phyloP scores from a whole-genome alignment of 768 basidiomycete species.

The Suillus cothurnatus region DNA sequence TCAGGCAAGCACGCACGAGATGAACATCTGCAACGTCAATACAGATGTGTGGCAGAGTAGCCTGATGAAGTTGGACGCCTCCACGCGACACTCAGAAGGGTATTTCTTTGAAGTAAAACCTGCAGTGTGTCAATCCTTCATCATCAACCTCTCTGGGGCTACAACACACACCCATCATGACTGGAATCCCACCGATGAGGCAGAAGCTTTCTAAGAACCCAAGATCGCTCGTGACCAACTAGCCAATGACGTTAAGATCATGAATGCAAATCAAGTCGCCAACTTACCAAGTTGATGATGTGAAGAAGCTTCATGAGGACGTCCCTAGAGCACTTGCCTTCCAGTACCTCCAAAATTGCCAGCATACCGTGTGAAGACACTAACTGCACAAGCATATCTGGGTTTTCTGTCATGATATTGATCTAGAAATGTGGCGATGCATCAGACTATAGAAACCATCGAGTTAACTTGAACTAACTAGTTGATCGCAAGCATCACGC shows the following conservation, averaged over 20 bases:
- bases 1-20: slow-evolving; percentile 68
- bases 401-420: slow-evolving; percentile 71
- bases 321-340: slow-evolving; percentile 83
- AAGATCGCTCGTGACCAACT: slow-evolving; percentile 74
- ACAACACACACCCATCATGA: slow-evolving; percentile 76
- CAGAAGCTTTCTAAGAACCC: slow-evolving; percentile 95
- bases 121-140: slow-evolving; percentile 28
- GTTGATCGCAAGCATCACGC: slow-evolving; percentile 82
- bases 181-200: slow-evolving; percentile 91
- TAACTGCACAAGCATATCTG: slow-evolving; percentile 86
- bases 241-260: slow-evolving; percentile 3
- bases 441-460: background rate
- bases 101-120: slow-evolving; percentile 95
- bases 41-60: slow-evolving; percentile 91
- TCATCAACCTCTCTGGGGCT: background rate
- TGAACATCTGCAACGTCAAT: slow-evolving; percentile 97
- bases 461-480: slow-evolving; percentile 51
- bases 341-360: slow-evolving; percentile 90
- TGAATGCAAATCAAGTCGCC: background rate
- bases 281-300: slow-evolving; percentile 82
- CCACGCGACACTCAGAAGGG: slow-evolving; percentile 89
- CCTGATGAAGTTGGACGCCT: slow-evolving; percentile 94
- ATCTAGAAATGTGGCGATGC: slow-evolving; percentile 48
- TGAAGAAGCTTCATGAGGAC: slow-evolving; percentile 84
- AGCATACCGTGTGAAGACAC: slow-evolving; percentile 95